Conservation (phyloP, 2,329 filamentous ascomycete species). For the Alternaria postmessia region DNA sequence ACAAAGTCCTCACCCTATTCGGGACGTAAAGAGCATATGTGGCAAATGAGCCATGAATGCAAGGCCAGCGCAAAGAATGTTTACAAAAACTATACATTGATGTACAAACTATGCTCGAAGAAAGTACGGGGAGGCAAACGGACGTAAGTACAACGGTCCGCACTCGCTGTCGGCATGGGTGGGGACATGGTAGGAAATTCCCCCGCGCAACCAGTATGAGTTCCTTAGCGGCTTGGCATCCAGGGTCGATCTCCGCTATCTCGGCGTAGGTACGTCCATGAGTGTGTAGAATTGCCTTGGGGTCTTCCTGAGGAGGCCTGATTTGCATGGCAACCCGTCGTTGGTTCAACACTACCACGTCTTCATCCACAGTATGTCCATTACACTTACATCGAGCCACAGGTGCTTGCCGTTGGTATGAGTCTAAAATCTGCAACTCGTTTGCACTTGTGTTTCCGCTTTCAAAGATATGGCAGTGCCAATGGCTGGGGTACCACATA, state of each 20-base stretch:
- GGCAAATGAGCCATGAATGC: background rate
- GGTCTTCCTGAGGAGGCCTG: background rate
- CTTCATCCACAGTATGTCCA: background rate
- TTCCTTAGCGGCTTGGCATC: background rate
- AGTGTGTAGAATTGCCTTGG: no score
- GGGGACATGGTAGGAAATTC: background rate
- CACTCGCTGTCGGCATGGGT: background rate
- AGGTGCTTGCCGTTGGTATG: slow-evolving; percentile 1
- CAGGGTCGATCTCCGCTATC: background rate
- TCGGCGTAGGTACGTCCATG: background rate
- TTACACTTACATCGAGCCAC: background rate
- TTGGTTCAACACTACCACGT: background rate
- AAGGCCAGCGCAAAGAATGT: background rate
- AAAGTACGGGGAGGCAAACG: background rate
- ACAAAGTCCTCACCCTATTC: background rate
- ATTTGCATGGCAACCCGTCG: no score
- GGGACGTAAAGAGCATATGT: background rate
- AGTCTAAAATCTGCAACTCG: slow-evolving; percentile 4
- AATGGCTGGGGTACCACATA: background rate
- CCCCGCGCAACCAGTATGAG: background rate
- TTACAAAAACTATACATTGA: background rate
- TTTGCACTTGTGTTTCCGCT: background rate
- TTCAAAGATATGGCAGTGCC: background rate
- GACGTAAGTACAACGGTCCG: background rate
- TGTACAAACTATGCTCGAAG: background rate